These are phyloP conservation scores for Amylocystis lapponica DNA, from an alignment of 768 basidiomycete genomes.

Conservation along the genomic window DNA sequence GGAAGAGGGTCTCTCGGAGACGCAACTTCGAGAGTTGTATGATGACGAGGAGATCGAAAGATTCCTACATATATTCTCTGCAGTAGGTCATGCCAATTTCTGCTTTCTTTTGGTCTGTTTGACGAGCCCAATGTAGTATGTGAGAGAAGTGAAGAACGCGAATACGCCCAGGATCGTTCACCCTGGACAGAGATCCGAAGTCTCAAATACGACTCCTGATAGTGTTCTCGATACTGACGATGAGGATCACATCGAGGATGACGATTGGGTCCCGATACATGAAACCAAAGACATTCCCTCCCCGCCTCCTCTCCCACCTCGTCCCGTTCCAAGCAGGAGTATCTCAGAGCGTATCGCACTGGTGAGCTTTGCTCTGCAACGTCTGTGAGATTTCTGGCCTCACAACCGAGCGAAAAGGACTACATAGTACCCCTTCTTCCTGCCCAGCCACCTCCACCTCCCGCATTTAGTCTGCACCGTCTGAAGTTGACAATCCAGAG, in stretches of 20 bases:
- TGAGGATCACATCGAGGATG: conserved; percentile 7
- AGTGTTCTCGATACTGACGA: conserved; percentile 2
- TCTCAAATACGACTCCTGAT: neutral
- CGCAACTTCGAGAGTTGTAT: conserved; percentile 50
- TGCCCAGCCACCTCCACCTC: conserved; percentile 30
- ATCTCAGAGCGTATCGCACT: conserved; percentile 8
- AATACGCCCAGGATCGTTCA: neutral
- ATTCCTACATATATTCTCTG: conserved; percentile 55
- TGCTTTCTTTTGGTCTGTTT: neutral
- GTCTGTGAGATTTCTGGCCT: conserved; percentile 3
- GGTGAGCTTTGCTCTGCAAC: conserved; percentile 4
- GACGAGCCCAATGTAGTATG: conserved; percentile 37
- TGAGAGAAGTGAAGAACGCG: conserved; percentile 47
- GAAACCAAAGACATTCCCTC: conserved; percentile 10
- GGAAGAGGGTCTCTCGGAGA: conserved; percentile 39
- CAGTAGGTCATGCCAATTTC: conserved; percentile 33
- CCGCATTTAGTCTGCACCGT: conserved; percentile 49
- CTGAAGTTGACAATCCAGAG: conserved; percentile 47
- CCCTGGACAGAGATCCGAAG: neutral
- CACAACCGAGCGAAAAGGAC: conserved; percentile 17
- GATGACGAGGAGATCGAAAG: conserved; percentile 61
- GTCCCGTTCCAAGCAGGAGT: conserved; percentile 12
- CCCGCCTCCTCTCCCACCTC: conserved; percentile 23
- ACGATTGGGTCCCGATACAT: conserved; percentile 2
- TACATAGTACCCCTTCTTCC: conserved; percentile 47